Evolutionary conservation across 116 monocot genomes (phyloP).

Genomic region (Dioscorea cayenensis): DNA sequence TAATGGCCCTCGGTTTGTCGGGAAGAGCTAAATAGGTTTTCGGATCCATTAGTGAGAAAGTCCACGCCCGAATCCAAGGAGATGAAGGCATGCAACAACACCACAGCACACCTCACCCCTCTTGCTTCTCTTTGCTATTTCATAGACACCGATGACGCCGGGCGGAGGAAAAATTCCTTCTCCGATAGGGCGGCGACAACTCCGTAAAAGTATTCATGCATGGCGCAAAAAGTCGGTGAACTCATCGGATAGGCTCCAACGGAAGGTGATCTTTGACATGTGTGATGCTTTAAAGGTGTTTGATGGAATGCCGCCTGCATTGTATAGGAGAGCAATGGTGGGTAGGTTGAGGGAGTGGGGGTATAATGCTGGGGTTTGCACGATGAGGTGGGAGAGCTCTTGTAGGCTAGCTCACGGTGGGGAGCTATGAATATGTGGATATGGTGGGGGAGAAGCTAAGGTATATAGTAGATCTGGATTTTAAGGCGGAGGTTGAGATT

Average conservation of each 20-base stretch:
- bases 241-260: not conserved
- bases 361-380: slow-evolving; percentile 29
- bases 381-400: slow-evolving; percentile 18
- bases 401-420: slow-evolving; percentile 4
- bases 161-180: too few species aligned
- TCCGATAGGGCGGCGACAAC: not conserved
- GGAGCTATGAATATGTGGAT: slow-evolving; percentile 53
- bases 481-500: slow-evolving; percentile 33
- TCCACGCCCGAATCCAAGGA: slow-evolving; percentile 26
- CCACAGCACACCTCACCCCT: slow-evolving; percentile 25
- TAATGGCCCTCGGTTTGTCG: slow-evolving; percentile 16
- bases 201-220: not conserved
- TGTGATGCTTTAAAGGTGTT: not conserved
- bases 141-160: slow-evolving; percentile 4
- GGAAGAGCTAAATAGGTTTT: slow-evolving; percentile 25
- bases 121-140: slow-evolving; percentile 27
- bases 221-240: slow-evolving; percentile 4
- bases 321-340: slow-evolving; percentile 16
- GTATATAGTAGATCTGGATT: slow-evolving; percentile 42
- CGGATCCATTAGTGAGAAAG: too few species aligned
- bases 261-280: slow-evolving; percentile 2
- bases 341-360: slow-evolving; percentile 21
- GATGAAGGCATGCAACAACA: not conserved
- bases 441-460: slow-evolving; percentile 10
- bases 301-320: not conserved